Conservation (phyloP, 2,329 filamentous ascomycete species). For the Trichoderma pleuroti region DNA sequence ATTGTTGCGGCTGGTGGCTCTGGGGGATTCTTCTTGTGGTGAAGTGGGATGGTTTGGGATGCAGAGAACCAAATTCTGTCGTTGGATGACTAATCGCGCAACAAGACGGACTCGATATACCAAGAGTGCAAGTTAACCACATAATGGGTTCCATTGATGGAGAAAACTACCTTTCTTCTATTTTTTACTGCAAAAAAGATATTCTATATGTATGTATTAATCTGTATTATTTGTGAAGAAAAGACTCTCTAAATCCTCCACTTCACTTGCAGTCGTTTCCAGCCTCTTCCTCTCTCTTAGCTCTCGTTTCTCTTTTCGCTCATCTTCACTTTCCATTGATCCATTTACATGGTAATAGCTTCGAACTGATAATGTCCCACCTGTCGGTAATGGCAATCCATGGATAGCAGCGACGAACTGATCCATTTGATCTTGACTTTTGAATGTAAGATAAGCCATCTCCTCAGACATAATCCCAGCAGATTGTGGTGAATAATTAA, state of each 20-base stretch:
- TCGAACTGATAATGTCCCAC: not conserved
- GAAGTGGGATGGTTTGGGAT: slow-evolving; percentile 3
- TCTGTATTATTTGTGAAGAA: too few relatives aligned
- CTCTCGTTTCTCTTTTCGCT: not conserved
- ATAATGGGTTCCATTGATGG: not conserved
- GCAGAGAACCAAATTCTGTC: slow-evolving; percentile 18
- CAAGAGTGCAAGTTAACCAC: not conserved
- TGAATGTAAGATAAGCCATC: not conserved
- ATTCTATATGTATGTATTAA: too few relatives aligned
- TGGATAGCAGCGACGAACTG: not conserved
- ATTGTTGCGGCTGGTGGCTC: slow-evolving; percentile 29
- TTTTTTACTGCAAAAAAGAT: too few relatives aligned
- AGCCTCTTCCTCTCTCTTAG: not conserved
- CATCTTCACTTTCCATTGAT: not conserved
- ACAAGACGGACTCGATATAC: not conserved
- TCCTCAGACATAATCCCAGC: not conserved
- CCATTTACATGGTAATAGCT: not conserved
- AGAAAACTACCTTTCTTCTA: too few relatives aligned
- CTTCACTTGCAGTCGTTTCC: not conserved
- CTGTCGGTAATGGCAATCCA: not conserved
- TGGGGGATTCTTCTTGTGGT: not conserved
- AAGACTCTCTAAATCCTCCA: not conserved
- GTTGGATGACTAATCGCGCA: slow-evolving; percentile 5
- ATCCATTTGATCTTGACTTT: not conserved
- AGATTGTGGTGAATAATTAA: not conserved